Evolutionary conservation across 2,329 filamentous ascomycete genomes (phyloP).

Genomic region (Nothopassalora personata): DNA sequence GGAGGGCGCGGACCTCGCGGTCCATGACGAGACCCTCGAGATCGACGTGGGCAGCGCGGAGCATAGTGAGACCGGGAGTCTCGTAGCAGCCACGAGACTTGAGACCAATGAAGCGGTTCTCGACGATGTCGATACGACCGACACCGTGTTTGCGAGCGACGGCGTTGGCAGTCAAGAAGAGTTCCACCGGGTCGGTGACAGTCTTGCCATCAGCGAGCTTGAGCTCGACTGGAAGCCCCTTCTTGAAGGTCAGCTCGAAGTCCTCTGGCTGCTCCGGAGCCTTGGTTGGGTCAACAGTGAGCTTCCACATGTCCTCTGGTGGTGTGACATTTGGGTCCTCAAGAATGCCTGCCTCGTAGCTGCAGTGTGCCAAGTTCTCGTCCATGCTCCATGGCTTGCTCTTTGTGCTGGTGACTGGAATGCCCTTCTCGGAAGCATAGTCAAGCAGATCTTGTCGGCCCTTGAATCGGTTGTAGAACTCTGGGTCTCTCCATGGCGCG

Average conservation of each 20-base stretch:
- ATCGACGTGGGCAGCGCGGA: slow-evolving; percentile 55
- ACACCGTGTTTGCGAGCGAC: slow-evolving; percentile 69
- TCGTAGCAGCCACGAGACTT: slow-evolving; percentile 82
- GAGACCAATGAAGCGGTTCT: slow-evolving; percentile 73
- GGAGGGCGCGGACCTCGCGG: slow-evolving; percentile 61
- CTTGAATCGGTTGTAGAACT: slow-evolving; percentile 65
- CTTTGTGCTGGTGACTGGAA: slow-evolving; percentile 69
- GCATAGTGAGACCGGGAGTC: slow-evolving; percentile 53
- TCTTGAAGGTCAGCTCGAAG: slow-evolving; percentile 66
- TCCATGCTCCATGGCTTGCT: slow-evolving; percentile 65
- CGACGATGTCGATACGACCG: slow-evolving; percentile 77
- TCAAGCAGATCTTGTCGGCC: slow-evolving; percentile 68
- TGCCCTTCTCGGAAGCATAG: slow-evolving; percentile 61
- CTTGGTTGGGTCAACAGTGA: slow-evolving; percentile 59
- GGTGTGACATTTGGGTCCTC: slow-evolving; percentile 62
- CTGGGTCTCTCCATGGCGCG: slow-evolving; percentile 66
- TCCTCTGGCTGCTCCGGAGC: slow-evolving; percentile 67
- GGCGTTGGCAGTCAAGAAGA: slow-evolving; percentile 67
- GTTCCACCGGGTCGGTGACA: slow-evolving; percentile 62
- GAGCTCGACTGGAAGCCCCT: slow-evolving; percentile 68
- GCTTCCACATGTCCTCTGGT: slow-evolving; percentile 75
- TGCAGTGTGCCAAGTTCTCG: slow-evolving; percentile 70
- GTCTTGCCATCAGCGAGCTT: slow-evolving; percentile 50
- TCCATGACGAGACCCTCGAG: slow-evolving; percentile 64
- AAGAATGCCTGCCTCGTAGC: slow-evolving; percentile 73